Evolutionary conservation across 2,329 filamentous ascomycete genomes (phyloP).

Genomic region (Exutisphaerella laricina): DNA sequence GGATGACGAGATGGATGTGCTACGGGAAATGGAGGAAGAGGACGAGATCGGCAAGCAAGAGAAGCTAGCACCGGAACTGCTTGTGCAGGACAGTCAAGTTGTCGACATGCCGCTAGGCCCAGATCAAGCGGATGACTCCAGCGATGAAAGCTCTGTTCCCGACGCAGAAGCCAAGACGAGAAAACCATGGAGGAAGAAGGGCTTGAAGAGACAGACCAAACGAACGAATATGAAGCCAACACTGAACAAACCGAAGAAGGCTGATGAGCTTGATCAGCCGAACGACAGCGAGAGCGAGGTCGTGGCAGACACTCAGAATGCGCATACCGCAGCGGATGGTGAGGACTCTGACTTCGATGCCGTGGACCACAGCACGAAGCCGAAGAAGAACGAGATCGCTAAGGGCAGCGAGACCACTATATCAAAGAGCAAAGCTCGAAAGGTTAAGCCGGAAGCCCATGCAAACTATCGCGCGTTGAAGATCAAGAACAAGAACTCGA

Average conservation of each 20-base stretch:
- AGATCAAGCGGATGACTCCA: slow-evolving; percentile 40
- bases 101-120: slow-evolving; percentile 42
- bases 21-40: slow-evolving; percentile 63
- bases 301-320: slow-evolving; percentile 19
- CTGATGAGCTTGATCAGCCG: slow-evolving; percentile 15
- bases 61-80: slow-evolving; percentile 29
- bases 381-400: slow-evolving; percentile 6
- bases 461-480: slow-evolving; percentile 47
- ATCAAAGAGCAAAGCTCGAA: slow-evolving; percentile 38
- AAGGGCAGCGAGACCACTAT: slow-evolving; percentile 8
- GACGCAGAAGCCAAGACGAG: slow-evolving; percentile 39
- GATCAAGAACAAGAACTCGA: slow-evolving; percentile 46
- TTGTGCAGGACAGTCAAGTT: slow-evolving; percentile 41
- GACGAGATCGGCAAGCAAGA: slow-evolving; percentile 19
- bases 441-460: slow-evolving; percentile 43
- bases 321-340: not conserved
- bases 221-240: slow-evolving; percentile 51
- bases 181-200: slow-evolving; percentile 73
- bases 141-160: slow-evolving; percentile 52
- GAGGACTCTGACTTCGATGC: slow-evolving; percentile 1
- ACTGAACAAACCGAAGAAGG: slow-evolving; percentile 29
- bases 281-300: slow-evolving; percentile 15
- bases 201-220: slow-evolving; percentile 71
- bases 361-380: slow-evolving; percentile 3
- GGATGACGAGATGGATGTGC: slow-evolving; percentile 68